Evolutionary conservation across 2,329 filamentous ascomycete species (phyloP), one percentile per base, ranked within the genome.

Genomic region (Spiromastix sp.): DNA sequence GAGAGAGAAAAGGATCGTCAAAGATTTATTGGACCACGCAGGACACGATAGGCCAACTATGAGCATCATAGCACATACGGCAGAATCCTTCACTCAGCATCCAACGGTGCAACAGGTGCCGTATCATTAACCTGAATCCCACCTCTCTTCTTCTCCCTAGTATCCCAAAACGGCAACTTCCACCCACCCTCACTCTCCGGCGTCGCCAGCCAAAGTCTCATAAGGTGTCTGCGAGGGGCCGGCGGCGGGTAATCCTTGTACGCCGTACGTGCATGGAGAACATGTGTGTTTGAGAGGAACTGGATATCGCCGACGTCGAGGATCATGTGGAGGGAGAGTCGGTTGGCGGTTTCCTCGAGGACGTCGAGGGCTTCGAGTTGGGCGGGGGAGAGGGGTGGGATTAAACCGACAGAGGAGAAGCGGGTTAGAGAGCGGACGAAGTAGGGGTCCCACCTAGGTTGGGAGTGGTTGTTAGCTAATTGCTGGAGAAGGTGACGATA

Each of bases 231-330:
- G 22, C 83, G 64, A 1, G 83, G 82, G 15, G 68, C 68, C 27
- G 80, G 79, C 19, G 80, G 76, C 11, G 72, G 71, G 56, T 73
- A 69, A 48, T 85, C 82, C 43, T 68, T 82, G 60, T 93, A 93
- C 18, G 72, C 82, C 0, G 85, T 93, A 31, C 85, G 66, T 0
- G 85, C 81, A 55, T 93, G 86, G 31, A 93, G 59, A 3, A 91
- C 70, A 52, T 93, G 85, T 32, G 72, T 72, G 54, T 93, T 93
- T 47, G 77, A 77, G 38, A 93, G 53, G 60, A 93, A 89, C 60
- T 93, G 86, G 43, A 93, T 87, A 51, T 93, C 85, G 31, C 85
- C 85, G 12, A 91, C 74, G 46, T 89, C 83, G 6, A 93, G 70
- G 28, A 91, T 64, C 84, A 93, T 93, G 60, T 93, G 85, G 45